Conservation (phyloP, 768 basidiomycete species). For the Lyophyllum atratum region DNA sequence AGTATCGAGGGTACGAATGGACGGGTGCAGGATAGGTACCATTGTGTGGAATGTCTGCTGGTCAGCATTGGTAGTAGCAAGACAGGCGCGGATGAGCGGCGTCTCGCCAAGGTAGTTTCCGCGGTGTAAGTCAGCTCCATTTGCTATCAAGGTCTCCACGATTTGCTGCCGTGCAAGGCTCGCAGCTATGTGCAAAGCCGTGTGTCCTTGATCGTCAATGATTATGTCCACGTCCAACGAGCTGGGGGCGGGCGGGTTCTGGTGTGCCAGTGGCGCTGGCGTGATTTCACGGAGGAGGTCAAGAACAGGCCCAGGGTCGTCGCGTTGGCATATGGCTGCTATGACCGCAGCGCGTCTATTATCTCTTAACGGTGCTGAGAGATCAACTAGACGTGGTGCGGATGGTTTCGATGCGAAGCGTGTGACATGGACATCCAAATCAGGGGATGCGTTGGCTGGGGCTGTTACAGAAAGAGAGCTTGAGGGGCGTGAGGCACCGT, state of each 20-base stretch:
- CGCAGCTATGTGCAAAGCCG: slow-evolving; percentile 90
- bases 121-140: slow-evolving; percentile 85
- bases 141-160: slow-evolving; percentile 67
- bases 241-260: slow-evolving; percentile 20
- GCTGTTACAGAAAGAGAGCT: slow-evolving; percentile 42
- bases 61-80: slow-evolving; percentile 87
- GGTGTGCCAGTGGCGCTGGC: slow-evolving; percentile 39
- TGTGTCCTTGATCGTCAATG: slow-evolving; percentile 93
- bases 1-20: slow-evolving; percentile 88
- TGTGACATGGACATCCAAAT: slow-evolving; percentile 45
- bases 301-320: slow-evolving; percentile 64
- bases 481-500: slow-evolving; percentile 49
- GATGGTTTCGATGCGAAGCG: slow-evolving; percentile 73
- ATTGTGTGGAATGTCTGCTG: slow-evolving; percentile 71
- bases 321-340: slow-evolving; percentile 66
- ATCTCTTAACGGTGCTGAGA: slow-evolving; percentile 51
- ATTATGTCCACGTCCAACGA: slow-evolving; percentile 76
- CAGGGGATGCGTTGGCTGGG: slow-evolving; percentile 37
- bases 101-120: slow-evolving; percentile 97
- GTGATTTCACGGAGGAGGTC: slow-evolving; percentile 68
- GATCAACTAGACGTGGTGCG: slow-evolving; percentile 53
- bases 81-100: slow-evolving; percentile 86
- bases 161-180: slow-evolving; percentile 74
- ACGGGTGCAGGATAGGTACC: slow-evolving; percentile 63
- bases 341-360: slow-evolving; percentile 63